These are phyloP conservation scores for Leccinum olivaceopallidum DNA, from an alignment of 768 basidiomycete genomes.

Conservation along the genomic window DNA sequence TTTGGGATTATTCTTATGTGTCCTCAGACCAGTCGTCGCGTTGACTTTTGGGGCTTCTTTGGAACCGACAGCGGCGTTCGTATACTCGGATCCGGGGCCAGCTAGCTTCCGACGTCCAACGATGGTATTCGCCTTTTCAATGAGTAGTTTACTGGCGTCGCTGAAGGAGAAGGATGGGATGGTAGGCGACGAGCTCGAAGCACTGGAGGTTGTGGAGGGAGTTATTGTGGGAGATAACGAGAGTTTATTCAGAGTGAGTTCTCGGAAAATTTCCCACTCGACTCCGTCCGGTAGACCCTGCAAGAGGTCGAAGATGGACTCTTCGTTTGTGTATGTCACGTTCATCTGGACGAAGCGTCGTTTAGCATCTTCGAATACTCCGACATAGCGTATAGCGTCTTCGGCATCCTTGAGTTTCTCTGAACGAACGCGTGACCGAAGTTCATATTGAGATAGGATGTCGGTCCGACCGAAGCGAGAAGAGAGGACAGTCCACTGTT, in stretches of 20 bases:
- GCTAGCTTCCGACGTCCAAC: not conserved
- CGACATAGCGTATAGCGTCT: not conserved
- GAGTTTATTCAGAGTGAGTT: too few relatives aligned
- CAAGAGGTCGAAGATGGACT: too few relatives aligned
- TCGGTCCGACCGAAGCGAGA: rapidly evolving
- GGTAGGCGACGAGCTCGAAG: too few relatives aligned
- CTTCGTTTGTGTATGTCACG: too few relatives aligned
- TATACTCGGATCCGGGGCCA: not conserved
- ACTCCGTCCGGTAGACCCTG: too few relatives aligned
- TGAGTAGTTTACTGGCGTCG: not conserved
- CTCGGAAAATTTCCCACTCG: too few relatives aligned
- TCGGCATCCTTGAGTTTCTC: not conserved
- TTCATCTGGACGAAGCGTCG: too few relatives aligned
- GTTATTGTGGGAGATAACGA: too few relatives aligned
- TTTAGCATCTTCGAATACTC: too few relatives aligned
- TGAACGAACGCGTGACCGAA: rapidly evolving
- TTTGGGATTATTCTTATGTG: not conserved
- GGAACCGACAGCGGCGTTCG: not conserved
- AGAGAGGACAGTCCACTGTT: not conserved
- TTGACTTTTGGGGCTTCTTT: not conserved
- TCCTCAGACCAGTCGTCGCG: not conserved
- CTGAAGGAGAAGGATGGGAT: not conserved
- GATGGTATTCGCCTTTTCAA: not conserved
- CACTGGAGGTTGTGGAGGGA: too few relatives aligned
- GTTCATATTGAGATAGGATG: not conserved